Percentiles rank a stretch among this genome's conserved stretches.
phyloP scores from a whole-genome alignment of 768 basidiomycete genomes.

The Suillus brevipes region DNA sequence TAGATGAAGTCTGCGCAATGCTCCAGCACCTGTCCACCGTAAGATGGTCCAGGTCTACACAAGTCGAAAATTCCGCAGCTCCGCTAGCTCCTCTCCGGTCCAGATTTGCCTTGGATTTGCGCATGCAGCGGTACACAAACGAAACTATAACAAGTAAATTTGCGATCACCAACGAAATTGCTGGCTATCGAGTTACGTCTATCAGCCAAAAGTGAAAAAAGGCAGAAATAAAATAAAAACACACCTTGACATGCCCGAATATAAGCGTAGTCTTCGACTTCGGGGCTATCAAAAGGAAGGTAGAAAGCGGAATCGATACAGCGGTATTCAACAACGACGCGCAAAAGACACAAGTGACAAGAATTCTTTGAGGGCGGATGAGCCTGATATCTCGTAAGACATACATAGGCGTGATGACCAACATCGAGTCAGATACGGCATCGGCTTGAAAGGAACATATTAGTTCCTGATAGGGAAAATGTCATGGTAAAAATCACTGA shows the following conservation, averaged over 20 bases:
- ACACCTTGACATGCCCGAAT: slow-evolving; percentile 29
- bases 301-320: slow-evolving; percentile 24
- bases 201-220: background rate
- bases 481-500: slow-evolving; percentile 12
- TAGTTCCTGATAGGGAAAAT: background rate
- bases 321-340: slow-evolving; percentile 23
- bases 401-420: slow-evolving; percentile 18
- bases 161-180: background rate
- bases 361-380: slow-evolving; percentile 16
- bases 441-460: slow-evolving; percentile 21
- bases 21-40: background rate
- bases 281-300: slow-evolving; percentile 18
- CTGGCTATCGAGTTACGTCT: background rate
- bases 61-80: background rate
- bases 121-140: background rate
- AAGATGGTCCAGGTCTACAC: background rate
- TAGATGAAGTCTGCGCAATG: background rate
- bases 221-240: background rate
- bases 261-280: slow-evolving; percentile 8
- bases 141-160: slow-evolving; percentile 1
- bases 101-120: background rate
- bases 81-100: background rate
- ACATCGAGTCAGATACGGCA: slow-evolving; percentile 19
- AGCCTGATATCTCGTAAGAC: slow-evolving; percentile 22
- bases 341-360: slow-evolving; percentile 23